A percentile compares a stretch with the other conserved stretches of the same genome.
These are phyloP conservation scores for Penstemon eatonii DNA, from an alignment of 257 asterid species.

Conservation along the genomic window DNA sequence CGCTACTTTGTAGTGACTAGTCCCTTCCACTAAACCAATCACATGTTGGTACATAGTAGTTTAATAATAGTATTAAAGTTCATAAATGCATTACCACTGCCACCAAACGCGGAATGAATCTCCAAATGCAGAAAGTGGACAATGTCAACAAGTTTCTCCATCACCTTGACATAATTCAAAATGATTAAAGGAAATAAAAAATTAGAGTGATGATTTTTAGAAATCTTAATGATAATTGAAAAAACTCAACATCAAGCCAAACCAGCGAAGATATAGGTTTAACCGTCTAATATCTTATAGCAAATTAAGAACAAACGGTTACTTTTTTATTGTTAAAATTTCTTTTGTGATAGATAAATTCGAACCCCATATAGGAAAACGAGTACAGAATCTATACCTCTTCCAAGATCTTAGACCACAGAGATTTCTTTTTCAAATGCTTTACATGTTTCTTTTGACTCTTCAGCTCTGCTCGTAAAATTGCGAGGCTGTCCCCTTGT, in stretches of 20 bases:
- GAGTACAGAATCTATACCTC: constrained; percentile 58
- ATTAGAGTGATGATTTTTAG: constrained; percentile 11
- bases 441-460: constrained; percentile 86
- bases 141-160: constrained; percentile 90
- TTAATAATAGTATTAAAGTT: constrained; percentile 7
- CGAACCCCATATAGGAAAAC: not conserved
- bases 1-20: no score
- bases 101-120: constrained; percentile 68
- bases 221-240: not conserved
- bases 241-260: not conserved
- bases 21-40: no score
- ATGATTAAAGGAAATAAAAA: not conserved
- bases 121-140: constrained; percentile 84
- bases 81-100: constrained; percentile 55
- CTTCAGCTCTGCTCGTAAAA: constrained; percentile 83
- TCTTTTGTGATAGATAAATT: not conserved
- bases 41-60: not conserved
- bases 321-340: not conserved
- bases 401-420: constrained; percentile 92
- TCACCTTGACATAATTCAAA: constrained; percentile 55
- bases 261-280: not conserved
- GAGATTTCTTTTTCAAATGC: constrained; percentile 76
- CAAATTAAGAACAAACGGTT: not conserved
- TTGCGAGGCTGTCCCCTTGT: constrained; percentile 75
- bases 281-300: not conserved